These are phyloP conservation scores for Russula vinacea DNA, from an alignment of 768 basidiomycete species.

Conservation along the genomic window DNA sequence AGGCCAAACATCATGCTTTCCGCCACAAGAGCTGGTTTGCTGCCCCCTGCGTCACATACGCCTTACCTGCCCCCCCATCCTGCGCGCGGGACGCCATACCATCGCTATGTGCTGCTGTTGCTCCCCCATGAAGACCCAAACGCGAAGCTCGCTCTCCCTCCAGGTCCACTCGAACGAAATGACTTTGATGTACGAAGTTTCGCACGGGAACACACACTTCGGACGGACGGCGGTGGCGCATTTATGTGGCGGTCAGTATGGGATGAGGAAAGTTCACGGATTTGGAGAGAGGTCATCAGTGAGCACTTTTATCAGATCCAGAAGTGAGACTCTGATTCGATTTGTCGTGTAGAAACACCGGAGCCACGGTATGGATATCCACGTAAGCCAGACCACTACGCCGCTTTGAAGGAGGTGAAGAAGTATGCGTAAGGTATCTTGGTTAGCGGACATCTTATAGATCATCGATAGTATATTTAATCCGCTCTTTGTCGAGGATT, in stretches of 20 bases:
- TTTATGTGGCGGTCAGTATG: constrained; percentile 85
- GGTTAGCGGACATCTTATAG: too few relatives aligned
- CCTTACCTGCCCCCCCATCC: constrained; percentile 90
- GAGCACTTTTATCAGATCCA: constrained; percentile 38
- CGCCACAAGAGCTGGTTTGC: constrained; percentile 44
- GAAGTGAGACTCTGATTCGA: constrained; percentile 10
- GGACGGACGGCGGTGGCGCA: constrained; percentile 61
- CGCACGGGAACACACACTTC: constrained; percentile 50
- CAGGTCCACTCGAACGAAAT: constrained; percentile 40
- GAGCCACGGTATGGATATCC: constrained; percentile 59
- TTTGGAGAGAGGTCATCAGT: constrained; percentile 69
- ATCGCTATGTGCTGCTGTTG: constrained; percentile 80
- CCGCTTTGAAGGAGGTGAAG: constrained; percentile 42
- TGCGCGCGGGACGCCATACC: constrained; percentile 81
- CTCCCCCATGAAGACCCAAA: constrained; percentile 58
- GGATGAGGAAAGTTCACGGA: constrained; percentile 59
- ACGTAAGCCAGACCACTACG: constrained; percentile 55
- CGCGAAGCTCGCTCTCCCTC: constrained; percentile 34
- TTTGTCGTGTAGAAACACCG: constrained; percentile 37
- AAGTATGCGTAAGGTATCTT: constrained; percentile 15
- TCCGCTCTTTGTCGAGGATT: too few relatives aligned
- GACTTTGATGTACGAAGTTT: constrained; percentile 70
- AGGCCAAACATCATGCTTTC: constrained; percentile 84
- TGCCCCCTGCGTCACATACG: constrained; percentile 54
- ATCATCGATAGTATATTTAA: too few relatives aligned